A percentile compares a stretch with the other conserved stretches of the same genome.
phyloP scores from a whole-genome alignment of 2,329 filamentous ascomycete genomes.

The Aureobasidium sp. region DNA sequence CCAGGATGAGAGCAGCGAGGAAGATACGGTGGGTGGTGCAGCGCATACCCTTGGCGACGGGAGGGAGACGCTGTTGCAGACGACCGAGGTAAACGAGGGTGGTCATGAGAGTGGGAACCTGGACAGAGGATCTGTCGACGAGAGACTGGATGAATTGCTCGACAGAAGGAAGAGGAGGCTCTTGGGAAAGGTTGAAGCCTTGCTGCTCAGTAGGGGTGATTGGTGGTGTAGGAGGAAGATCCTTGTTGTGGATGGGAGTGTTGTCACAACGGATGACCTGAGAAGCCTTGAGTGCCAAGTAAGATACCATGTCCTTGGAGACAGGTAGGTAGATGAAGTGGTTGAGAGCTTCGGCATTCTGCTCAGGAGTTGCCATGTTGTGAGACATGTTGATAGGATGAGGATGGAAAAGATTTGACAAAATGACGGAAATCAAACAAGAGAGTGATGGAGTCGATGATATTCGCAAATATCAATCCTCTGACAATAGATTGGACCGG shows the following conservation, averaged over 20 bases:
- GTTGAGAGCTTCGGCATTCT: slow-evolving; percentile 67
- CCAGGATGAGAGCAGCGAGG: slow-evolving; percentile 71
- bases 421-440: background rate
- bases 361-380: slow-evolving; percentile 31
- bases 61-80: slow-evolving; percentile 75
- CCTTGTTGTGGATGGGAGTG: slow-evolving; percentile 32
- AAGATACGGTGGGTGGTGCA: slow-evolving; percentile 98
- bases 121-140: slow-evolving; percentile 87
- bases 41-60: slow-evolving; percentile 89
- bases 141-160: slow-evolving; percentile 89
- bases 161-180: slow-evolving; percentile 59
- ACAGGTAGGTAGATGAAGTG: slow-evolving; percentile 74
- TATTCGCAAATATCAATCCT: slow-evolving; percentile 20
- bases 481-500: slow-evolving; percentile 16
- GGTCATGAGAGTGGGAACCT: slow-evolving; percentile 95
- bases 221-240: slow-evolving; percentile 50
- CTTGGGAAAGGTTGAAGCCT: slow-evolving; percentile 25
- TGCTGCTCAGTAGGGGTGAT: slow-evolving; percentile 48
- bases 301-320: slow-evolving; percentile 65
- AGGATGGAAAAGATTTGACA: background rate
- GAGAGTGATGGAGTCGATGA: slow-evolving; percentile 6
- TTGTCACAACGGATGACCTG: slow-evolving; percentile 73
- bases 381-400: slow-evolving; percentile 32
- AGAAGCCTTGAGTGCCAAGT: slow-evolving; percentile 64
- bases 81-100: slow-evolving; percentile 87